Evolutionary conservation across 495 filamentous ascomycete species (phyloP), one percentile per base, ranked within the genome.

Genomic region (Aspergillus ellipticus): DNA sequence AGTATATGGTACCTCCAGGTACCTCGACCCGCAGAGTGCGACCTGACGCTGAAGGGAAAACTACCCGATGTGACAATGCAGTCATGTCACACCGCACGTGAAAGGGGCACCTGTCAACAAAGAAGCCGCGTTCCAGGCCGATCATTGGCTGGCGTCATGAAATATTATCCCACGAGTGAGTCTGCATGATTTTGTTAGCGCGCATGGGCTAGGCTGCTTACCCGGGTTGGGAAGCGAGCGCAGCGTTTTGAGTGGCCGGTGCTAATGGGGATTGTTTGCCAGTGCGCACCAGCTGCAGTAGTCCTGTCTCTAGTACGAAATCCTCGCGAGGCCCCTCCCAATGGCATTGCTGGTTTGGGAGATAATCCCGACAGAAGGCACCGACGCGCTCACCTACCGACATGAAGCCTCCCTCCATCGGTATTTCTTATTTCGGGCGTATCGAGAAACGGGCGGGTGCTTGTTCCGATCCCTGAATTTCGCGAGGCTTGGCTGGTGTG

Each of bases 11-110:
- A 39, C 35, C 35, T 39, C 11, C 11, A 13, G n/a, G 35, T n/a
- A 13, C 35, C 35, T 39, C 5, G n/a, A 15, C 35, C 35, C 33
- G 13, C 13, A 13, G 11, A n/a, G n/a, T n/a, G n/a, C 11, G 35
- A 39, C 5, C 13, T n/a, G n/a, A 15, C n/a, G 35, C 35, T n/a
- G 35, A 48, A 48, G 7, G 26, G 8, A 16, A 24, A 24, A 24
- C 45, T n/a, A n/a, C 15, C 45, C 45, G 45, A 48, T 48, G 45
- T 48, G 45, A 48, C 13, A 48, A 48, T 48, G 45, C 24, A 48
- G 15, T 29, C 45, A 16, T 7, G 45, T 48, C 45, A 48, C 45
- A 48, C 45, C 22, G 45, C 45, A 48, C 45, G 45, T 48, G 45
- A 48, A 29, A 29, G 22, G 22, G 45, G 19, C 19, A 45, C 19